These are phyloP conservation scores for Dipodascus albidus DNA, from an alignment of 805 yeast species.

Conservation along the genomic window DNA sequence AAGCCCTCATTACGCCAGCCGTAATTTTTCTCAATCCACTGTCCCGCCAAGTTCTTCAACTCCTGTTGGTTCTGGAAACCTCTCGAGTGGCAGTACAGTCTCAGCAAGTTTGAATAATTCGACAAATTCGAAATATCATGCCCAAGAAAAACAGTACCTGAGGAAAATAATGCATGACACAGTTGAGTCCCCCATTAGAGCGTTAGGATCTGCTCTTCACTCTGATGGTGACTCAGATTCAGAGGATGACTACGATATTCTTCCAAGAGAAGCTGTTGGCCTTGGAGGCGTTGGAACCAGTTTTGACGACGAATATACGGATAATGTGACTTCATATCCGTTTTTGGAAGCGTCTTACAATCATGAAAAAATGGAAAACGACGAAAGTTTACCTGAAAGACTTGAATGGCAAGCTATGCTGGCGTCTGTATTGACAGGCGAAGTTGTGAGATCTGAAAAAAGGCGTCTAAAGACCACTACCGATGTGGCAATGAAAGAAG, in stretches of 20 bases:
- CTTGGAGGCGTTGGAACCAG: conserved; percentile 24
- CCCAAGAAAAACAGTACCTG: conserved; percentile 59
- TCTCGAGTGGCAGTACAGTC: not conserved
- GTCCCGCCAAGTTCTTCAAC: not conserved
- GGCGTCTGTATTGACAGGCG: conserved; percentile 83
- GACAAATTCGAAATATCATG: conserved; percentile 27
- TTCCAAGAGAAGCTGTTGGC: conserved; percentile 17
- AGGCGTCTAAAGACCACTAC: conserved; percentile 35
- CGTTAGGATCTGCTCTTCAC: conserved; percentile 19
- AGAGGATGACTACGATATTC: conserved; percentile 21
- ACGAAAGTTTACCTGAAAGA: conserved; percentile 43
- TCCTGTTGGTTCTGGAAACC: not conserved
- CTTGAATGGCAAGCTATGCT: conserved; percentile 96
- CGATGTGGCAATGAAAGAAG: conserved; percentile 36
- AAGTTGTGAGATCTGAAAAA: conserved; percentile 85
- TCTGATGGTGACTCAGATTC: conserved; percentile 21
- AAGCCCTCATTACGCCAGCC: not conserved
- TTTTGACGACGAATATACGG: conserved; percentile 23
- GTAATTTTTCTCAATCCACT: not conserved
- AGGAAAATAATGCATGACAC: conserved; percentile 57
- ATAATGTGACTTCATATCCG: conserved; percentile 12
- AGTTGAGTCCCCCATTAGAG: conserved; percentile 40
- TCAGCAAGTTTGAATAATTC: not conserved
- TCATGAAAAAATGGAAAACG: conserved; percentile 19
- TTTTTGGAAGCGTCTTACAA: conserved; percentile 15